These are phyloP conservation scores for Spathaspora boniae DNA, from an alignment of 805 yeast genomes.

Conservation along the genomic window DNA sequence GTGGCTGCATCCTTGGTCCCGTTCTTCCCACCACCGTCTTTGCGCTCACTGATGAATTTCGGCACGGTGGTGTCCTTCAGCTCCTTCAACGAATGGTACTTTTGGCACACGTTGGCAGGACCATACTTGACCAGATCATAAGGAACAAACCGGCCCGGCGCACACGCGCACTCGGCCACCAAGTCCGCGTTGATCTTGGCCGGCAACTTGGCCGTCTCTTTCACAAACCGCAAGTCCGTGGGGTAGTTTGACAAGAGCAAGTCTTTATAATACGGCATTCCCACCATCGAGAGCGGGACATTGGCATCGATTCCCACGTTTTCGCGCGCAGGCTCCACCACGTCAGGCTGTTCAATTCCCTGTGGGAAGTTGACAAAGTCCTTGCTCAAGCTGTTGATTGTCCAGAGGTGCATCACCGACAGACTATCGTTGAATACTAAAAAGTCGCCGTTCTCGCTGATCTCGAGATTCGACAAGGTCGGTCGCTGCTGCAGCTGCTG, in stretches of 20 bases:
- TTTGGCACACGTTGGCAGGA: conserved; percentile 45
- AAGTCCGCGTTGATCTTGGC: conserved; percentile 49
- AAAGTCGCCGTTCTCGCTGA: conserved; percentile 73
- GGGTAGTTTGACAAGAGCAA: conserved; percentile 82
- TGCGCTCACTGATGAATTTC: conserved; percentile 58
- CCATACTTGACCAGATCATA: conserved; percentile 61
- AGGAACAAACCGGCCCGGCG: conserved; percentile 13
- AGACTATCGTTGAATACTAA: conserved; percentile 65
- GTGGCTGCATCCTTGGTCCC: not conserved
- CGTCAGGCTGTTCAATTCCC: conserved; percentile 53
- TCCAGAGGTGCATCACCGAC: conserved; percentile 68
- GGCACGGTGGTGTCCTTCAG: conserved; percentile 27
- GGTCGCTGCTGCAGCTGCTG: conserved; percentile 4
- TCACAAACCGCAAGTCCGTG: conserved; percentile 53
- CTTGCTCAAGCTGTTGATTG: conserved; percentile 33
- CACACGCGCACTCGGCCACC: conserved; percentile 20
- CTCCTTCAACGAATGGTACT: conserved; percentile 36
- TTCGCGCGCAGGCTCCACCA: conserved; percentile 21
- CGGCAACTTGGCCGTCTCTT: conserved; percentile 59
- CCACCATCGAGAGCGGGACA: conserved; percentile 67
- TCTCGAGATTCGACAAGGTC: conserved; percentile 47
- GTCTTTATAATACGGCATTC: conserved; percentile 83
- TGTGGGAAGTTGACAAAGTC: conserved; percentile 37
- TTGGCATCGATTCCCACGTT: conserved; percentile 34
- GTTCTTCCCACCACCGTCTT: conserved; percentile 3